Percentiles rank a stretch among this genome's conserved stretches.
These are phyloP conservation scores for Phaeosphaeria sp. DNA, from an alignment of 2,329 filamentous ascomycete genomes.

Conservation along the genomic window DNA sequence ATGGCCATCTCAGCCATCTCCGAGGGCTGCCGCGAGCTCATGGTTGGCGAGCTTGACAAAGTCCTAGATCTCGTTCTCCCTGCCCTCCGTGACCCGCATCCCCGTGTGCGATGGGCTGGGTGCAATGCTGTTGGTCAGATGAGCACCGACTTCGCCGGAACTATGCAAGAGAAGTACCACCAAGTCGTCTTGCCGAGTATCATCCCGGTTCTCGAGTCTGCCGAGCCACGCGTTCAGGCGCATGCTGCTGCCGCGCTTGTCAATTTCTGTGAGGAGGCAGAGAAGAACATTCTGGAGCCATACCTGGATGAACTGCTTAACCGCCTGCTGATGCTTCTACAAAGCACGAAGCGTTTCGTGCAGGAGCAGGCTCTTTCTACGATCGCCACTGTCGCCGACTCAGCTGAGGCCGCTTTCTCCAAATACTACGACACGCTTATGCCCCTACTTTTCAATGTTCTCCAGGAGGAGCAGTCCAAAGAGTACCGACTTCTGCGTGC, in stretches of 20 bases:
- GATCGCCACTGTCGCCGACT: constrained; percentile 98
- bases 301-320: constrained; percentile 88
- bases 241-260: constrained; percentile 97
- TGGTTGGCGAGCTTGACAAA: constrained; percentile 93
- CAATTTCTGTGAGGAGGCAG: constrained; percentile 98
- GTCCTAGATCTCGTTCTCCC: constrained; percentile 95
- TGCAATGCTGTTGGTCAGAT: constrained; percentile 99
- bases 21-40: constrained; percentile 92
- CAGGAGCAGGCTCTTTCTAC: constrained; percentile 98
- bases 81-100: constrained; percentile 85
- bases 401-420: constrained; percentile 90
- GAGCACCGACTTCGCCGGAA: constrained; percentile 98
- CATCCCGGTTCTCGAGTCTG: constrained; percentile 87
- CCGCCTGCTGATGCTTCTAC: constrained; percentile 84
- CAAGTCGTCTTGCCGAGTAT: constrained; percentile 86
- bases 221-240: constrained; percentile 92
- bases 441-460: constrained; percentile 89
- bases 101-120: constrained; percentile 93
- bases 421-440: constrained; percentile 97
- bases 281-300: constrained; percentile 88
- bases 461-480: constrained; percentile 89
- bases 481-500: constrained; percentile 89
- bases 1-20: constrained; percentile 99
- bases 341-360: constrained; percentile 92
- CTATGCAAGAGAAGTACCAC: constrained; percentile 97